Evolutionary conservation across 768 basidiomycete species (phyloP), one percentile per base, ranked within the genome.

Genomic region (Tricholoma saponaceum): DNA sequence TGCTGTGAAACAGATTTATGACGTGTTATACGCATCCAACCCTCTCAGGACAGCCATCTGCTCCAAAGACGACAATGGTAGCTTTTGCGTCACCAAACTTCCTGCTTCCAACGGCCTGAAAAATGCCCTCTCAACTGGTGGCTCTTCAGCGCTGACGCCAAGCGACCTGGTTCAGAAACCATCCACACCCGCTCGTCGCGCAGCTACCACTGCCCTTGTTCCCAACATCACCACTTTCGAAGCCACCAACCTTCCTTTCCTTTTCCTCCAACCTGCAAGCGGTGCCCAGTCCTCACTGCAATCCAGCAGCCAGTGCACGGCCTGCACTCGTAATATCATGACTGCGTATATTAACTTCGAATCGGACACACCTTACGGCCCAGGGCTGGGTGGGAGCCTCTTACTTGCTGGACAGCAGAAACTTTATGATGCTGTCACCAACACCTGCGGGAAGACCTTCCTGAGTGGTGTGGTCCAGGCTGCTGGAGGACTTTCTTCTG

Each of bases 321-420:
- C 85, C 13, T 98, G 96, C 85, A 85, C 91, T 12, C 83, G 89
- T 69, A 81, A 80, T 60, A 75, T 95, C 67, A 68, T 98, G 62
- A 82, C 84, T 1, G 62, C 84, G 8, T 99, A 91, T 80, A 85
- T 92, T 71, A 71, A 75, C 56, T 95, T 83, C 71, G 90, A 95
- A 74, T 81, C 83, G 41, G 69, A 70, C 56, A 73, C 76, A 44
- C 88, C 89, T 1, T 98, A 93, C 70, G 90, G 81, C 7, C 83
- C 88, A 26, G 94, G 96, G 51, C 66, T 97, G 25, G 53, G 60
- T 57, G 77, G 79, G 64, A 90, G 87, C 65, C 68, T 76, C 13
- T 76, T 98, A 55, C 76, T 98, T 46, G 67, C 74, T 28, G 81
- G 80, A 49, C 94, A 98, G 73, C 37, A 71, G 14, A 66, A 62